phyloP scores from a whole-genome alignment of 371 early-diverging fungal genomes.

The Zancudomyces culisetae region DNA sequence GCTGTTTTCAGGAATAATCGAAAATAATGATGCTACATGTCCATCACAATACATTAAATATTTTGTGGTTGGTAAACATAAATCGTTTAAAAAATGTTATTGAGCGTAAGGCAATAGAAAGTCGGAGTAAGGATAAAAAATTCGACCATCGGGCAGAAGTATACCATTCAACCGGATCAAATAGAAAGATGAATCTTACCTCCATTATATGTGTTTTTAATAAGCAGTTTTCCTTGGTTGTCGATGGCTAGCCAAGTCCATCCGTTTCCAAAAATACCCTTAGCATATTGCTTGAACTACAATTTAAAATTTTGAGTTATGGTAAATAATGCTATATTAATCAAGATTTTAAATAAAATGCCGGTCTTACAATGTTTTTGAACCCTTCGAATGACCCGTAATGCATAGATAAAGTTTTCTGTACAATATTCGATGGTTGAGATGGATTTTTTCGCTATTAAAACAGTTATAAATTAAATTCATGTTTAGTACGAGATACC shows the following conservation, averaged over 20 bases:
- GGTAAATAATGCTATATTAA: neutral
- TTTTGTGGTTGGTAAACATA: too few species aligned
- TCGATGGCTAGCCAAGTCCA: constrained; percentile 41
- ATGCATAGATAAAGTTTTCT: constrained; percentile 11
- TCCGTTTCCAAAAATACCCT: constrained; percentile 36
- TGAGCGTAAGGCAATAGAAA: neutral
- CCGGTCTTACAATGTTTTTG: constrained; percentile 12
- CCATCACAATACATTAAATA: neutral
- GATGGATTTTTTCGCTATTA: neutral
- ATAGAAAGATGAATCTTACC: constrained; percentile 15
- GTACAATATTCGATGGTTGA: constrained; percentile 12
- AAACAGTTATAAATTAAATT: neutral
- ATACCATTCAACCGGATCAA: constrained; percentile 3
- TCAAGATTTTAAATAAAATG: neutral
- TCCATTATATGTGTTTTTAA: constrained; percentile 35
- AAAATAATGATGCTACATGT: constrained; percentile 1
- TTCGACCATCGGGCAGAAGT: constrained; percentile 5
- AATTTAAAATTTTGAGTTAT: neutral
- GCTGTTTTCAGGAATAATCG: constrained; percentile 1
- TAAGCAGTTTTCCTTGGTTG: constrained; percentile 25
- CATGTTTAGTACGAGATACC: neutral
- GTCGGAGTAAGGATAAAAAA: constrained; percentile 11
- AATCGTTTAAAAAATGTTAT: too few species aligned
- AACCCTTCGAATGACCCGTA: constrained; percentile 30
- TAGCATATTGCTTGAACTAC: constrained; percentile 26